Evolutionary conservation across 192 early-diverging fungal species (phyloP).

Genomic region (Gryganskiella cystojenkinii): DNA sequence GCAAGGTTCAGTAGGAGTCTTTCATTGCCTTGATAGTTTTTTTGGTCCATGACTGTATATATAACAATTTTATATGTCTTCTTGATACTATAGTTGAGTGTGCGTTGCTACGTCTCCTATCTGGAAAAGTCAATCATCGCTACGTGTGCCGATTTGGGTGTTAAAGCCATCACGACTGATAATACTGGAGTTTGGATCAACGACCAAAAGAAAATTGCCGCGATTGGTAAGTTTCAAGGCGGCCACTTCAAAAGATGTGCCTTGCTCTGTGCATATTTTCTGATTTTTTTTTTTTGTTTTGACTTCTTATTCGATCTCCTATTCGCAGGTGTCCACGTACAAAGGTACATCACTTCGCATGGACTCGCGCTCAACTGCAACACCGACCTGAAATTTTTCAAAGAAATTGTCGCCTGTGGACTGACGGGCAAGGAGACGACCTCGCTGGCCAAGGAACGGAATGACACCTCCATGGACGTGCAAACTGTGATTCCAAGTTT

Average conservation of each 20-base stretch:
- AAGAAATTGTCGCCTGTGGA: conserved; percentile 92
- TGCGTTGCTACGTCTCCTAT: conserved; percentile 80
- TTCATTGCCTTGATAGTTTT: too few relatives aligned
- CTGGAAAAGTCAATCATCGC: conserved; percentile 85
- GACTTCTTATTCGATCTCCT: neutral
- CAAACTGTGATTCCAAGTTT: conserved; percentile 66
- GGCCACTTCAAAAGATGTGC: neutral
- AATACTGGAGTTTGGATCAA: conserved; percentile 96
- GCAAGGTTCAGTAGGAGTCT: too few relatives aligned
- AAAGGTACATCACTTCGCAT: conserved; percentile 88
- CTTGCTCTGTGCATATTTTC: conserved; percentile 1
- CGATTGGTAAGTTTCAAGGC: conserved; percentile 72
- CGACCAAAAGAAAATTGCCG: conserved; percentile 88
- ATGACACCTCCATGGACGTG: conserved; percentile 32
- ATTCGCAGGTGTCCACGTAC: conserved; percentile 87
- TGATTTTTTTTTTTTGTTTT: neutral
- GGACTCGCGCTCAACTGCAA: conserved; percentile 97
- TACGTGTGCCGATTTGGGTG: conserved; percentile 71
- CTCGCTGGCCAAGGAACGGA: conserved; percentile 69
- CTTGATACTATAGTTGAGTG: conserved; percentile 58
- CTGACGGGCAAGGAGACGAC: conserved; percentile 82
- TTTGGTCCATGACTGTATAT: too few relatives aligned
- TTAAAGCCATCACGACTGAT: conserved; percentile 72
- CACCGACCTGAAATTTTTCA: conserved; percentile 88
- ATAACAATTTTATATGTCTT: too few relatives aligned